A percentile compares a stretch with the other conserved stretches of the same genome.
These are phyloP conservation scores for Marasmius fiardii DNA, from an alignment of 1,284 basidiomycete species.

Conservation along the genomic window DNA sequence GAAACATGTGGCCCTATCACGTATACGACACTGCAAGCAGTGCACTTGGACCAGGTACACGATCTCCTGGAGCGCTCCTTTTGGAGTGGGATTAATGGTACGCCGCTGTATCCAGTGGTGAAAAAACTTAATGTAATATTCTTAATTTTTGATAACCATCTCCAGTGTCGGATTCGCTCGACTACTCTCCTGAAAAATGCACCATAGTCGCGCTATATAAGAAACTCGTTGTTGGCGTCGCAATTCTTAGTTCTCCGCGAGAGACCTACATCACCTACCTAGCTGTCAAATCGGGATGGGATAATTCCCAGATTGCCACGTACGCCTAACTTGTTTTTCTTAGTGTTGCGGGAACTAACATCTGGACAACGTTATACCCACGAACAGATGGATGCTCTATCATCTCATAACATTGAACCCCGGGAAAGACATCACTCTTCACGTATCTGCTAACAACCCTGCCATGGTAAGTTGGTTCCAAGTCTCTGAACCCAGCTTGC, in stretches of 20 bases:
- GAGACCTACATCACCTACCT: slow-evolving; percentile 81
- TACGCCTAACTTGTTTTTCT: slow-evolving; percentile 28
- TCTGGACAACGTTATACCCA: neutral
- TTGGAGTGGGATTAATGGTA: slow-evolving; percentile 74
- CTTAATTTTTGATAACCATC: neutral
- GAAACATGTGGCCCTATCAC: slow-evolving; percentile 50
- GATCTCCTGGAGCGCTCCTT: slow-evolving; percentile 62
- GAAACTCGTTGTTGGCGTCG: slow-evolving; percentile 68
- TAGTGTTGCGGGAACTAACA: neutral
- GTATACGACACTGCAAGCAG: slow-evolving; percentile 57
- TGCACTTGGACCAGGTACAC: slow-evolving; percentile 66
- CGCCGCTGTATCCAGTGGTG: neutral
- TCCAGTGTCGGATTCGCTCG: slow-evolving; percentile 45
- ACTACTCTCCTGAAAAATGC: slow-evolving; percentile 62
- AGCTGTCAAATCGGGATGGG: slow-evolving; percentile 73
- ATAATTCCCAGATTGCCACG: slow-evolving; percentile 73
- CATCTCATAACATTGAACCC: slow-evolving; percentile 69
- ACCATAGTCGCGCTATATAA: slow-evolving; percentile 72
- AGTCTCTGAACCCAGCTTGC: too few relatives aligned
- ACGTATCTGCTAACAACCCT: slow-evolving; percentile 76
- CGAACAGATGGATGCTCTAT: slow-evolving; percentile 65
- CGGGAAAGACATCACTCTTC: slow-evolving; percentile 69
- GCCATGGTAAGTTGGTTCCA: slow-evolving; percentile 55
- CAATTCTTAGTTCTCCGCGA: slow-evolving; percentile 71
- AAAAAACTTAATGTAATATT: neutral